Percentiles rank a stretch among this genome's conserved stretches.
phyloP scores from a whole-genome alignment of 768 basidiomycete genomes.

The Tubosaeta sp. region DNA sequence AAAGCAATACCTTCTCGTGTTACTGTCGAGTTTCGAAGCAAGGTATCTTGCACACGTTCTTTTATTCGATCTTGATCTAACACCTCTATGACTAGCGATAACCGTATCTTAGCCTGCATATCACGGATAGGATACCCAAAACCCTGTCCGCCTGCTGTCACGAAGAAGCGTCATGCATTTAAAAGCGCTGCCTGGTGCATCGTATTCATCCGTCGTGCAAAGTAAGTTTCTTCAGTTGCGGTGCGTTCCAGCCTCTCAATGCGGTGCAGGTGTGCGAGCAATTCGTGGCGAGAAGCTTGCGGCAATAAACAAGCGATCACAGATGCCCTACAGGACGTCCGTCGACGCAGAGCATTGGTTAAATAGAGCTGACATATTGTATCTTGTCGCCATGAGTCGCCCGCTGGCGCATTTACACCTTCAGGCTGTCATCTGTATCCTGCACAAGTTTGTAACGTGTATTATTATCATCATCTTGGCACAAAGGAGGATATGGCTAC shows the following conservation, averaged over 20 bases:
- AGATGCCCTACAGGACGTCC: slow-evolving; percentile 68
- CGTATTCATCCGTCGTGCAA: slow-evolving; percentile 60
- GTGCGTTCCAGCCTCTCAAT: slow-evolving; percentile 6
- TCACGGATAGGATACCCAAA: slow-evolving; percentile 64
- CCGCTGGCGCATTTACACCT: not conserved
- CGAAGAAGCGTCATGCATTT: slow-evolving; percentile 45
- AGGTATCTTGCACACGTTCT: slow-evolving; percentile 41
- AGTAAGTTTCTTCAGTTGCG: slow-evolving; percentile 39
- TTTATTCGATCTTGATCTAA: slow-evolving; percentile 3
- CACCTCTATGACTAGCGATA: slow-evolving; percentile 43
- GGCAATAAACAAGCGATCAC: slow-evolving; percentile 57
- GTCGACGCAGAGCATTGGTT: slow-evolving; percentile 41
- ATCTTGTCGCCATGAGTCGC: not conserved
- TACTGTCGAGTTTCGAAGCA: slow-evolving; percentile 67
- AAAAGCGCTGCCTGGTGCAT: slow-evolving; percentile 54
- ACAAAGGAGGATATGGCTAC: slow-evolving; percentile 5
- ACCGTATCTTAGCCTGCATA: slow-evolving; percentile 70
- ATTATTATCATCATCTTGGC: slow-evolving; percentile 14
- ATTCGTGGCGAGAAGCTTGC: slow-evolving; percentile 60
- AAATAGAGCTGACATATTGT: slow-evolving; percentile 7
- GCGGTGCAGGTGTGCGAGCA: slow-evolving; percentile 50
- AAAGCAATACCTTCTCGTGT: slow-evolving; percentile 78
- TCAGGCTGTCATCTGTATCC: slow-evolving; percentile 17
- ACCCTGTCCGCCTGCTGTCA: slow-evolving; percentile 39
- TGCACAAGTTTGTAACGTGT: slow-evolving; percentile 17